Evolutionary conservation across 208 protist genomes (phyloP).

Genomic region (Trypanosomatidae sp.): DNA sequence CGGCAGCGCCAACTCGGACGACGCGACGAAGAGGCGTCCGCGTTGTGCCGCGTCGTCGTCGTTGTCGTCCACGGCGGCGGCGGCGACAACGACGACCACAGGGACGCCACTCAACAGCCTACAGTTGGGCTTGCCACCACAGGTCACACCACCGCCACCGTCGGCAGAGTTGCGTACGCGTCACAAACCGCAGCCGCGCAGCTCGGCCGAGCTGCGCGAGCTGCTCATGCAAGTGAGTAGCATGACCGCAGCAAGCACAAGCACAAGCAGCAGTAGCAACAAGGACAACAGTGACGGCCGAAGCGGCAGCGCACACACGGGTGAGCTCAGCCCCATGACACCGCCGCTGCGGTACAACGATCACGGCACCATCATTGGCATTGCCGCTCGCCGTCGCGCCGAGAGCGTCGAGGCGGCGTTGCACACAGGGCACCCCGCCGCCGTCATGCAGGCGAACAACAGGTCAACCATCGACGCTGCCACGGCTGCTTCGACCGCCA

Average conservation of each 20-base stretch:
- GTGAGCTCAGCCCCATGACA: not conserved
- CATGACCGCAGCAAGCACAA: slow-evolving; percentile 16
- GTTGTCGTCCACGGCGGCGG: too few relatives aligned
- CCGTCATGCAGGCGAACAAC: not conserved
- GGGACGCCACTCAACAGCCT: too few relatives aligned
- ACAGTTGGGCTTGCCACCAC: too few relatives aligned
- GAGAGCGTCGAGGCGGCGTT: slow-evolving; percentile 27
- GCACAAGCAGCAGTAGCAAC: slow-evolving; percentile 11
- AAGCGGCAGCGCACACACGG: not conserved
- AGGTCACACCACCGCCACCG: too few relatives aligned
- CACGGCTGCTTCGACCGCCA: not conserved
- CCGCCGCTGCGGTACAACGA: slow-evolving; percentile 21
- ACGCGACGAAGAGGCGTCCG: too few relatives aligned
- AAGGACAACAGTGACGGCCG: not conserved
- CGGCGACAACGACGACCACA: too few relatives aligned
- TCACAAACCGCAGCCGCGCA: too few relatives aligned
- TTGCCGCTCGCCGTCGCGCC: slow-evolving; percentile 47
- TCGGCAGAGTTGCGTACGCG: too few relatives aligned
- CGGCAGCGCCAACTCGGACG: too few relatives aligned
- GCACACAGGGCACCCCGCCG: not conserved
- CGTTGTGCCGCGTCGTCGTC: too few relatives aligned
- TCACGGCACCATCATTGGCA: slow-evolving; percentile 50
- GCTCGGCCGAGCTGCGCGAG: too few relatives aligned
- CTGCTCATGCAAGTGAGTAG: slow-evolving; percentile 21
- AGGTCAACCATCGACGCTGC: not conserved